Percentiles rank a stretch among this genome's conserved stretches.
Conservation (phyloP, 2,329 filamentous ascomycete species). For the Emydomyces testavorans region DNA sequence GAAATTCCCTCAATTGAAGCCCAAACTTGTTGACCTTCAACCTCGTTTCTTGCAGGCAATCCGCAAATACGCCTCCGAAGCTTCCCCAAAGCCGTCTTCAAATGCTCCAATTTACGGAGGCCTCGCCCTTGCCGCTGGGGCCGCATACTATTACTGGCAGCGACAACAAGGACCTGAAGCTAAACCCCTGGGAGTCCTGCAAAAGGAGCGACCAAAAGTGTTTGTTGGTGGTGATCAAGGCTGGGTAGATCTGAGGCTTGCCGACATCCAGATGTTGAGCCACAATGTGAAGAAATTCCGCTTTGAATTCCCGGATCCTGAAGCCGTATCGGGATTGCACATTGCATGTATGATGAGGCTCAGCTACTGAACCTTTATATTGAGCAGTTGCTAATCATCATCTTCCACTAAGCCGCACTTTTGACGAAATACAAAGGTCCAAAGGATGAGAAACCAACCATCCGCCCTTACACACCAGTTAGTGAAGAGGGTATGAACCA, state of each 20-base stretch:
- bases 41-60: no score
- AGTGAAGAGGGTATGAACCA: conserved; percentile 59
- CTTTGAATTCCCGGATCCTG: conserved; percentile 73
- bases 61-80: conserved; percentile 61
- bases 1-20: neutral
- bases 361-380: neutral
- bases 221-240: conserved; percentile 84
- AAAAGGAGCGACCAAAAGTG: conserved; percentile 37
- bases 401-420: conserved; percentile 48
- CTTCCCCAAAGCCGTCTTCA: conserved; percentile 28
- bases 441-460: conserved; percentile 71
- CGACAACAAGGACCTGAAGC: conserved; percentile 25
- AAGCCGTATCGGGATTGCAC: conserved; percentile 70
- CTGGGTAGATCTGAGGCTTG: conserved; percentile 69
- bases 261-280: conserved; percentile 68
- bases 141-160: conserved; percentile 45
- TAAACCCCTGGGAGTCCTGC: conserved; percentile 21
- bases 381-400: conserved; percentile 1
- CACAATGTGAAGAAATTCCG: conserved; percentile 91
- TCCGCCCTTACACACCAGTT: conserved; percentile 86
- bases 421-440: conserved; percentile 83
- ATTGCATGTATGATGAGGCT: conserved; percentile 52
- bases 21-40: no score
- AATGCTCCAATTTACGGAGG: conserved; percentile 49
- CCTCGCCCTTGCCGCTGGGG: conserved; percentile 37